Evolutionary conservation across 345 rosid genomes (phyloP).

Genomic region (Eucalyptus decipiens): DNA sequence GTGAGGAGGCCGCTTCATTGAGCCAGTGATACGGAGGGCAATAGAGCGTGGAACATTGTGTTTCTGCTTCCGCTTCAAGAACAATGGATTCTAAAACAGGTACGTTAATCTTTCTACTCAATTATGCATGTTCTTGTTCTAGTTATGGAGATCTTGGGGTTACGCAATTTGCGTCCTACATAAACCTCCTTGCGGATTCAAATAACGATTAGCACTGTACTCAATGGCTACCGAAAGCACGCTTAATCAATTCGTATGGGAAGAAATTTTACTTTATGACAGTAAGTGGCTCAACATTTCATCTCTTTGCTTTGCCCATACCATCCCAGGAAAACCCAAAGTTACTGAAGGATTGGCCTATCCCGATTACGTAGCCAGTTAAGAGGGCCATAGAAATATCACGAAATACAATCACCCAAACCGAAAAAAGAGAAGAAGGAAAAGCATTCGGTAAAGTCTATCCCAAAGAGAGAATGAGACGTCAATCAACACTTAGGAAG

Average conservation of each 20-base stretch:
- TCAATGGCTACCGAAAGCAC: neutral
- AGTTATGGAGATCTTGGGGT: too few relatives aligned
- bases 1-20: too few relatives aligned
- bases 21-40: too few relatives aligned
- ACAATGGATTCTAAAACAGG: too few relatives aligned
- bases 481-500: constrained; percentile 43
- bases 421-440: neutral
- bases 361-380: neutral
- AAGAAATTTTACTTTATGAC: neutral
- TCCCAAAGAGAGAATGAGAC: neutral
- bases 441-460: neutral
- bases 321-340: neutral
- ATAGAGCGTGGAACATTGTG: too few relatives aligned
- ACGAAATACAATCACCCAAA: neutral
- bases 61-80: too few relatives aligned
- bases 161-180: too few relatives aligned
- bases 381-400: neutral
- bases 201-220: neutral
- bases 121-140: too few relatives aligned
- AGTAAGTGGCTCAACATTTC: neutral
- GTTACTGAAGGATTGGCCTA: neutral
- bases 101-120: too few relatives aligned
- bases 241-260: neutral
- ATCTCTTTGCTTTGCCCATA: neutral
- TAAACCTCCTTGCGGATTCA: neutral